Conservation (phyloP, 2,329 filamentous ascomycete species). For the Ascochyta koolunga region DNA sequence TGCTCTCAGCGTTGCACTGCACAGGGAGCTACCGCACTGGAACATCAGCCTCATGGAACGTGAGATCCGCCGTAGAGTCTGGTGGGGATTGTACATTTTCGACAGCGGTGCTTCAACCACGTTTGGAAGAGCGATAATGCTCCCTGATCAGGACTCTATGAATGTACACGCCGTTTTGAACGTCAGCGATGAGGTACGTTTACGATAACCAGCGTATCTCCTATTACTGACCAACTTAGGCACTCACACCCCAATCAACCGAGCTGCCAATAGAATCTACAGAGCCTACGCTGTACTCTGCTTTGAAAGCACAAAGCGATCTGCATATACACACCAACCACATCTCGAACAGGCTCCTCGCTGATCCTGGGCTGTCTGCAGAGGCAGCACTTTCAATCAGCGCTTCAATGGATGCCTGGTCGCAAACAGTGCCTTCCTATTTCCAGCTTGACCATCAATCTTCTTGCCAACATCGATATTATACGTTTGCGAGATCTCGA, state of each 20-base stretch:
- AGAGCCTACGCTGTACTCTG: constrained; percentile 31
- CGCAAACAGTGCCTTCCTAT: constrained; percentile 23
- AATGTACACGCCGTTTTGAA: constrained; percentile 33
- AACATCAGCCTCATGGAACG: constrained; percentile 34
- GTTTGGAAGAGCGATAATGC: constrained; percentile 32
- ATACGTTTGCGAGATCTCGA: constrained; percentile 29
- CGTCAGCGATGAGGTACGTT: constrained; percentile 27
- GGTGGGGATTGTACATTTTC: constrained; percentile 36
- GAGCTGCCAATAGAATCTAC: constrained; percentile 23
- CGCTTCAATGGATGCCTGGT: constrained; percentile 26
- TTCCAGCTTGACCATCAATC: constrained; percentile 21
- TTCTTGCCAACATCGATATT: constrained; percentile 22
- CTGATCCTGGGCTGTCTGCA: constrained; percentile 34
- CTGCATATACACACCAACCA: constrained; percentile 34
- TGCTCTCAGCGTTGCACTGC: constrained; percentile 32
- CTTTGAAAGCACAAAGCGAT: constrained; percentile 27
- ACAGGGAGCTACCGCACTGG: constrained; percentile 36
- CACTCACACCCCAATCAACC: constrained; percentile 28
- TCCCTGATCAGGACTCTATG: constrained; percentile 34
- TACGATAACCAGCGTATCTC: neutral
- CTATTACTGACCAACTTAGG: constrained; percentile 12
- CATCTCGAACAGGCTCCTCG: constrained; percentile 30
- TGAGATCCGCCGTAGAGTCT: constrained; percentile 31
- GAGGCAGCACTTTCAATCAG: constrained; percentile 30
- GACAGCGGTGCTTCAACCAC: constrained; percentile 36